These are phyloP conservation scores for Zymoseptoria brevis DNA, from an alignment of 2,329 filamentous ascomycete genomes.

Conservation along the genomic window DNA sequence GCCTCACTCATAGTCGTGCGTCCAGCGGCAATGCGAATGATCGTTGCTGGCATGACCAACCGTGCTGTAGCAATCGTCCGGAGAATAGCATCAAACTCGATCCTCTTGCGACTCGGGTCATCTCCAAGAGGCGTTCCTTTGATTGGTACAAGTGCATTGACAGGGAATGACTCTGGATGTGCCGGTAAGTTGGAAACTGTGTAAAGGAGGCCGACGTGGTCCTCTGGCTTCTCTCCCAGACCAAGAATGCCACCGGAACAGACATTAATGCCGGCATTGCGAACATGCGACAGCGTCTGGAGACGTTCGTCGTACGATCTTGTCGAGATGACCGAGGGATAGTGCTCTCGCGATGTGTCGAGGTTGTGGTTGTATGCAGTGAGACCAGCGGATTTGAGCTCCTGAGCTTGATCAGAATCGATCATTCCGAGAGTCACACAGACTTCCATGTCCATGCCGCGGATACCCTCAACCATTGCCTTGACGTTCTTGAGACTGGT, in stretches of 20 bases:
- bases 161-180: slow-evolving; percentile 85
- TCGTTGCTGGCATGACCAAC: slow-evolving; percentile 74
- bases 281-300: slow-evolving; percentile 68
- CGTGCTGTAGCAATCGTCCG: slow-evolving; percentile 78
- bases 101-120: slow-evolving; percentile 43
- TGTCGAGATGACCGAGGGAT: slow-evolving; percentile 78
- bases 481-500: slow-evolving; percentile 76
- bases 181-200: slow-evolving; percentile 71
- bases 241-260: slow-evolving; percentile 86
- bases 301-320: slow-evolving; percentile 81
- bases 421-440: slow-evolving; percentile 96
- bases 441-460: slow-evolving; percentile 76
- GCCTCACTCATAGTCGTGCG: slow-evolving; percentile 78
- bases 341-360: slow-evolving; percentile 83
- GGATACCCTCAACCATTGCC: slow-evolving; percentile 75
- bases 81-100: slow-evolving; percentile 70
- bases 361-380: slow-evolving; percentile 95
- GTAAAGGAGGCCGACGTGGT: slow-evolving; percentile 75
- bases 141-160: slow-evolving; percentile 85
- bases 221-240: slow-evolving; percentile 67
- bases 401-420: slow-evolving; percentile 61
- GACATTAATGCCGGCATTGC: slow-evolving; percentile 79
- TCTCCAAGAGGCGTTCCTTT: slow-evolving; percentile 81
- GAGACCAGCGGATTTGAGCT: slow-evolving; percentile 74
- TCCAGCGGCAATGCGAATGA: slow-evolving; percentile 79